Evolutionary conservation across 2,329 filamentous ascomycete genomes (phyloP).

Genomic region (Fusarium sp.): DNA sequence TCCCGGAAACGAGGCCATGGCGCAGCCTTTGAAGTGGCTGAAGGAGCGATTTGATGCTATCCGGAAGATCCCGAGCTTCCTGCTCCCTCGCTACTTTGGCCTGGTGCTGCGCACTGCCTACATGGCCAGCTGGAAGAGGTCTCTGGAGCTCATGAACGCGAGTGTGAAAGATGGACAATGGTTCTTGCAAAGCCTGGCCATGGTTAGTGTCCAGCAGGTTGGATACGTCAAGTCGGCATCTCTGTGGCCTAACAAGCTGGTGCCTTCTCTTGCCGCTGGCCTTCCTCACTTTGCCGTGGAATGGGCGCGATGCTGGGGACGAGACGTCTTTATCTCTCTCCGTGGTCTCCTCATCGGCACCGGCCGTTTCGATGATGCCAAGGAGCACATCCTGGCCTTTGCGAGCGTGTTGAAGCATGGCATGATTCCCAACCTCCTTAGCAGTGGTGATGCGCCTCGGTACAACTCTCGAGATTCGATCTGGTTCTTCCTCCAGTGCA

Average conservation of each 20-base stretch:
- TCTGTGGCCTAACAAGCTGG: conserved; percentile 84
- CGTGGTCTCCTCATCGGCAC: conserved; percentile 93
- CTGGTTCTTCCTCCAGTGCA: conserved; percentile 97
- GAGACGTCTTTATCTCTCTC: conserved; percentile 96
- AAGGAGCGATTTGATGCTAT: conserved; percentile 88
- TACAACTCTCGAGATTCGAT: conserved; percentile 97
- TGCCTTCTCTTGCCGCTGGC: conserved; percentile 90
- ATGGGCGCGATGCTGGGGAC: conserved; percentile 97
- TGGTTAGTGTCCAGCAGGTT: conserved; percentile 93
- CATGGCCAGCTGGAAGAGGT: conserved; percentile 82
- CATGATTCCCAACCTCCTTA: conserved; percentile 95
- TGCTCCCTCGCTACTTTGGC: conserved; percentile 93
- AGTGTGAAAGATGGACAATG: conserved; percentile 85
- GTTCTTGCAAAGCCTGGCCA: conserved; percentile 87
- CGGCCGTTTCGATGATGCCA: conserved; percentile 87
- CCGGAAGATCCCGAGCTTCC: conserved; percentile 85
- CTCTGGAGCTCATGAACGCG: conserved; percentile 81
- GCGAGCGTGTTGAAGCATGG: conserved; percentile 97
- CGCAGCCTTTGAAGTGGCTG: conserved; percentile 80
- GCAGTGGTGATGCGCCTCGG: conserved; percentile 84
- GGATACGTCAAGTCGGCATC: conserved; percentile 92
- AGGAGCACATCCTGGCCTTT: conserved; percentile 94
- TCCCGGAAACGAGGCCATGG: conserved; percentile 71
- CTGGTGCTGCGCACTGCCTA: conserved; percentile 90
- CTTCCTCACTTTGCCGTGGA: conserved; percentile 93